These are phyloP conservation scores for Globisporangium iwayamae DNA, from an alignment of 352 stramenopile genomes.

Conservation along the genomic window DNA sequence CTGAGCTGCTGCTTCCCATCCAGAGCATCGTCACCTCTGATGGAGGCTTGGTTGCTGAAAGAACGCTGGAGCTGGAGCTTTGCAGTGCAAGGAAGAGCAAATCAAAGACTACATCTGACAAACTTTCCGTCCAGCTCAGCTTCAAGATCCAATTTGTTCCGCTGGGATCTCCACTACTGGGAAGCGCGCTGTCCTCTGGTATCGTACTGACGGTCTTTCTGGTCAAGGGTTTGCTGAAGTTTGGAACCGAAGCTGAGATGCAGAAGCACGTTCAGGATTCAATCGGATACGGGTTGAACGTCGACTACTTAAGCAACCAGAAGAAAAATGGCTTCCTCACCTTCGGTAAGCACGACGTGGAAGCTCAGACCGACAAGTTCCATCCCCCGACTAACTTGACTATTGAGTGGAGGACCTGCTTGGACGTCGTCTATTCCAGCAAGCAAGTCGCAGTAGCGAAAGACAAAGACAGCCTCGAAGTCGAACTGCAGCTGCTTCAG, in stretches of 20 bases:
- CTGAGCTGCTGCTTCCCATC: conserved; percentile 16
- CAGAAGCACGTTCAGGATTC: neutral
- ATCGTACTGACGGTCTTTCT: conserved; percentile 28
- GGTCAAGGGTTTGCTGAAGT: conserved; percentile 14
- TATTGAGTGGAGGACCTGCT: conserved; percentile 23
- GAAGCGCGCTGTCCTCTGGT: conserved; percentile 14
- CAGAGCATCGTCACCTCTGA: conserved; percentile 11
- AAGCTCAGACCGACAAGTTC: conserved; percentile 9
- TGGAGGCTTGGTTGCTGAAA: neutral
- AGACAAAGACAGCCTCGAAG: conserved; percentile 32
- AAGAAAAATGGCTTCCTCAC: conserved; percentile 19
- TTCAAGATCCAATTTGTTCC: conserved; percentile 22
- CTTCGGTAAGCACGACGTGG: conserved; percentile 18
- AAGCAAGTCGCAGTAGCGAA: conserved; percentile 20
- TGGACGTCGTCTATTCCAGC: conserved; percentile 18
- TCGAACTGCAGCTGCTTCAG: conserved; percentile 26
- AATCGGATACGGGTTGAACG: conserved; percentile 9
- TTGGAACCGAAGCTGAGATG: conserved; percentile 6
- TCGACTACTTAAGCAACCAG: conserved; percentile 27
- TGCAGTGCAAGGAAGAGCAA: neutral
- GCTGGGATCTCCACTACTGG: conserved; percentile 18
- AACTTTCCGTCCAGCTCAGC: conserved; percentile 7
- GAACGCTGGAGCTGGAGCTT: conserved; percentile 2
- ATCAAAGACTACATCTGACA: neutral
- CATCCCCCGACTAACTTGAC: conserved; percentile 1